Base-by-base conservation (phyloP, 1,284 basidiomycete genomes). In the Cryptococcus hybrid region DNA sequence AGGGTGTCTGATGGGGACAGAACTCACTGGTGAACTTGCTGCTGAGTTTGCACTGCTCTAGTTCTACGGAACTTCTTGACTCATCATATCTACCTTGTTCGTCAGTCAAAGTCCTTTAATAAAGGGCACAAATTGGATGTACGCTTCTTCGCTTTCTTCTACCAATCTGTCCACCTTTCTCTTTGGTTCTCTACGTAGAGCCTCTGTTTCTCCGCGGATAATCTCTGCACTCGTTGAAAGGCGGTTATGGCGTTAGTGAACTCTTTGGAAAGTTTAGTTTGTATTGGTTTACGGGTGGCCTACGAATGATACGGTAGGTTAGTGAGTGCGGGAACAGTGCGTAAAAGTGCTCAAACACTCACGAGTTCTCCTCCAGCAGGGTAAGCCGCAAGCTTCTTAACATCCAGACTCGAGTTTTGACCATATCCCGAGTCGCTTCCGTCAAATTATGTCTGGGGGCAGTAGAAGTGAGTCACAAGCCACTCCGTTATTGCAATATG, bases 191-290 rank as follows among this genome's bases (percentile, higher is more conserved):
- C 86, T 2, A 97, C 88, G 39, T 90, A 87, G 0, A 87, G 87
- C 57, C 91, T 80, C 74, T 95, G 89, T 59, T 86, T 83, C 71
- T 96, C 92, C 0, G 89, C 93, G 58, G 90, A 92, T 44, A 89
- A 83, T 71, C 91, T 88, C 69, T 96, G 92, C 1, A 92, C 91
- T 38, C 87, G 84, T 74, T 98, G 93, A 78, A 98, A 99, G 1
- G 88, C 87, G 35, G 90, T 84, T 3, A 99, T 81, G 3, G 94
- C 93, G 45, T 89, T 78, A 60, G 95, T 89, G 63, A 97, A 88
- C 71, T 99, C 96, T 71, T 92, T 87, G 13, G 92, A 92, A 13
- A 93, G 88, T 82, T 96, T 97, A 73, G 89, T 86, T 64, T 96
- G 82, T 38, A 81, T 75, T 5, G 80, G 71, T 66, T 79, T 78